A percentile compares a stretch with the other conserved stretches of the same genome.
These are phyloP conservation scores for Monosporascus ibericus DNA, from an alignment of 2,329 filamentous ascomycete species.

Conservation along the genomic window DNA sequence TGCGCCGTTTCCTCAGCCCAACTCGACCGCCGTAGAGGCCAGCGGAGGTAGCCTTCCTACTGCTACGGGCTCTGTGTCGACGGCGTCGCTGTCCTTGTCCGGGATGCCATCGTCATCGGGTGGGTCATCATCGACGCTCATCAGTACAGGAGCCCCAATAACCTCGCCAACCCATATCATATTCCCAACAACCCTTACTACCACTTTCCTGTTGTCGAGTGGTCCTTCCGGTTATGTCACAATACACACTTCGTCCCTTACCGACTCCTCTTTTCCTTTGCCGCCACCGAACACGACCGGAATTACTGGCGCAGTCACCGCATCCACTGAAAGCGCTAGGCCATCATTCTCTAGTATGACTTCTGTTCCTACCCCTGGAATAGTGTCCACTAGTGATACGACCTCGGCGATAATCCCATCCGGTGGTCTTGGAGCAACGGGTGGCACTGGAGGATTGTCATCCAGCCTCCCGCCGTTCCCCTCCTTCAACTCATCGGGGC, in stretches of 20 bases:
- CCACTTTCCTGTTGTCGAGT: background rate
- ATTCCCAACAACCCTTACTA: background rate
- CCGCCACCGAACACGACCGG: background rate
- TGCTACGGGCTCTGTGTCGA: background rate
- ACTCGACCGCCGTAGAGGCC: background rate
- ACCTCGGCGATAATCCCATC: too few species aligned
- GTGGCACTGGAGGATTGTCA: too few species aligned
- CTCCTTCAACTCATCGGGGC: too few species aligned
- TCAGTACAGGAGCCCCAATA: background rate
- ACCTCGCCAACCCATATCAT: background rate
- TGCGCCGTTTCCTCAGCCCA: background rate
- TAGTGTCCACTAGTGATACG: too few species aligned
- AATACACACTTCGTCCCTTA: background rate
- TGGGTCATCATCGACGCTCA: background rate
- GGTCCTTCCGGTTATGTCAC: background rate
- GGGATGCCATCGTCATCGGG: background rate
- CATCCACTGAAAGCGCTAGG: background rate
- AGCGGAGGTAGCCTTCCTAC: background rate
- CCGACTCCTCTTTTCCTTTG: background rate
- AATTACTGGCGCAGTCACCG: background rate
- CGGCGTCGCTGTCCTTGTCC: background rate
- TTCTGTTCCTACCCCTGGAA: too few species aligned
- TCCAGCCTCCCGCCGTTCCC: too few species aligned
- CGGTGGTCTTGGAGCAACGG: too few species aligned
- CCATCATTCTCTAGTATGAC: background rate